Evolutionary conservation across 352 stramenopile genomes (phyloP).

Genomic region (Hyaloperonospora brassicae): DNA sequence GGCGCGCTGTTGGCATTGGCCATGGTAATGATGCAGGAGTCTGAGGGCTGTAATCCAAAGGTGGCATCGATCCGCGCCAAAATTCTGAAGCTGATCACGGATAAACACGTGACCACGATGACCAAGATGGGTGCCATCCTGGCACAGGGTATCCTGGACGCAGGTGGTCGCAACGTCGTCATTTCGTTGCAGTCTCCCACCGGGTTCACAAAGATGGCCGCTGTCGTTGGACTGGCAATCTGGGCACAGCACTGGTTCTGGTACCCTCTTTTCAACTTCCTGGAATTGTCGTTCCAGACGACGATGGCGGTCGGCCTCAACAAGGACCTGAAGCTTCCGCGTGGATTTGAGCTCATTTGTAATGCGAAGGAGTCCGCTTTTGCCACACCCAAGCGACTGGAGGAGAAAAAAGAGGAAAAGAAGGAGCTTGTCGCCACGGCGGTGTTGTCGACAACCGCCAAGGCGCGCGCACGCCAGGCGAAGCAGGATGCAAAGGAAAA

Average conservation of each 20-base stretch:
- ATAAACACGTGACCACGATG: slow-evolving; percentile 98
- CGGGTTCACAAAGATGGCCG: slow-evolving; percentile 97
- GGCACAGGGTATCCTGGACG: slow-evolving; percentile 95
- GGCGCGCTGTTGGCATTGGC: slow-evolving; percentile 93
- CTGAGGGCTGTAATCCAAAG: slow-evolving; percentile 77
- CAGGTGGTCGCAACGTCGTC: slow-evolving; percentile 94
- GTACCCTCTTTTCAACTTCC: slow-evolving; percentile 98
- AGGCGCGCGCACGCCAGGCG: slow-evolving; percentile 90
- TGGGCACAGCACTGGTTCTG: slow-evolving; percentile 99
- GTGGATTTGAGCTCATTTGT: slow-evolving; percentile 90
- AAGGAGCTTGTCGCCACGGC: slow-evolving; percentile 97
- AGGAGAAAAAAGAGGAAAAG: slow-evolving; percentile 99
- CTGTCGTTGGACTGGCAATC: slow-evolving; percentile 92
- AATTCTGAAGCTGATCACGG: slow-evolving; percentile 87
- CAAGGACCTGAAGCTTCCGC: slow-evolving; percentile 96
- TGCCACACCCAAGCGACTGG: slow-evolving; percentile 95
- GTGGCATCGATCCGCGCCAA: slow-evolving; percentile 80
- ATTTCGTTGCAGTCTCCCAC: slow-evolving; percentile 93
- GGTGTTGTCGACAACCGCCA: slow-evolving; percentile 95
- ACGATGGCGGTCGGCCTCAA: slow-evolving; percentile 96
- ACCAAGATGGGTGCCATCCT: slow-evolving; percentile 99
- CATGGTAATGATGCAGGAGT: slow-evolving; percentile 99
- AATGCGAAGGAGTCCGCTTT: slow-evolving; percentile 93
- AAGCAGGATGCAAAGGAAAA: slow-evolving; percentile 89
- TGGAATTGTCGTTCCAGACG: slow-evolving; percentile 94